Percentiles rank a stretch among this genome's conserved stretches.
phyloP scores from a whole-genome alignment of 2,329 filamentous ascomycete genomes.

The Fusarium gaditjirri region DNA sequence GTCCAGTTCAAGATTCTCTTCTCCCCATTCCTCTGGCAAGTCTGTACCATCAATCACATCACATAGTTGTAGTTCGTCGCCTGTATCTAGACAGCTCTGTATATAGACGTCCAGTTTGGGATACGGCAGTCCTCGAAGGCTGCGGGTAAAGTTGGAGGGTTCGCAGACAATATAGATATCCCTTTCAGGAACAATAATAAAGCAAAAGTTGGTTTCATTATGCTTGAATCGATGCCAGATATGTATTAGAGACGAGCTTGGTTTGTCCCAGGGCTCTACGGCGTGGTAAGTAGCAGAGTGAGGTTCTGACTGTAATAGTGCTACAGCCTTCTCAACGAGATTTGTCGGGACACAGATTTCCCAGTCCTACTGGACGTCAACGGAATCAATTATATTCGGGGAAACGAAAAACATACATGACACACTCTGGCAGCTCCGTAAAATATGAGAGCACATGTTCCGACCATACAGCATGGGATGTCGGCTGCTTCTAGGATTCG shows the following conservation, averaged over 20 bases:
- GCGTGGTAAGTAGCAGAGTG: background rate
- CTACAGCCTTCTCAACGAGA: background rate
- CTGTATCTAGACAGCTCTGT: background rate
- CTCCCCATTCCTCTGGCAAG: background rate
- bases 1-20: background rate
- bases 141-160: background rate
- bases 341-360: constrained; percentile 1
- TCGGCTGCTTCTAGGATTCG: background rate
- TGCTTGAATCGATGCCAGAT: background rate
- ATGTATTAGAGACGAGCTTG: background rate
- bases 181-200: background rate
- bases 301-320: background rate
- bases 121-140: background rate
- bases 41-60: background rate
- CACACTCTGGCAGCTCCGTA: constrained; percentile 5
- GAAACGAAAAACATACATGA: background rate
- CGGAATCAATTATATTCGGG: rapidly evolving
- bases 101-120: background rate
- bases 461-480: background rate
- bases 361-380: background rate
- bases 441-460: background rate
- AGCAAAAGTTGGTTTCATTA: rapidly evolving
- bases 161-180: background rate
- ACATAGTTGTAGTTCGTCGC: rapidly evolving
- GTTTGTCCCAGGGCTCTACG: background rate